Conservation (phyloP, 177 flowering plant species). For the Vitis hybrid region DNA sequence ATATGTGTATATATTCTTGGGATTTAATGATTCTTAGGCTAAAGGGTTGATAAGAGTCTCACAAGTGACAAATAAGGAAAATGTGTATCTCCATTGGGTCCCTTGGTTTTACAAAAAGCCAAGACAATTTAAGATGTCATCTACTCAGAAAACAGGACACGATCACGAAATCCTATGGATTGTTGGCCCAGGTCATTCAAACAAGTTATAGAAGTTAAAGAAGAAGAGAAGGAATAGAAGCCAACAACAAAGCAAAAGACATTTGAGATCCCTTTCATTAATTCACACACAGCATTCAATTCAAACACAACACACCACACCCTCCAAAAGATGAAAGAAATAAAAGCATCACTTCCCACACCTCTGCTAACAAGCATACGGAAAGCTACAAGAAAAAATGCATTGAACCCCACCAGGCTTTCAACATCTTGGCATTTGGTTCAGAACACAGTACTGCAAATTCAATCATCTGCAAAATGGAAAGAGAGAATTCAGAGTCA, state of each 20-base stretch:
- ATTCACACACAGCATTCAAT: background rate
- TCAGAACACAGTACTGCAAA: too few species aligned
- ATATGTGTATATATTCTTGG: too few species aligned
- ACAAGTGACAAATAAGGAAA: too few species aligned
- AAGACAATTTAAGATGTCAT: background rate
- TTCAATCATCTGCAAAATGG: too few species aligned
- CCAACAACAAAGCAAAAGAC: background rate
- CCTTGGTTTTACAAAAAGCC: background rate
- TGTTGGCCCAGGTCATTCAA: conserved; percentile 1
- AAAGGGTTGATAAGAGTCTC: background rate
- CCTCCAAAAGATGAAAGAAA: background rate
- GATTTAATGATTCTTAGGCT: background rate
- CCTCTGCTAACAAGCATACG: background rate
- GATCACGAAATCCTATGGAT: background rate
- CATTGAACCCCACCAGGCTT: background rate
- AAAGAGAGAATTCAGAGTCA: too few species aligned
- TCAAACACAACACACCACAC: background rate
- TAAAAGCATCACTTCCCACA: background rate
- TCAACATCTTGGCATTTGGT: too few species aligned
- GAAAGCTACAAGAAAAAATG: background rate
- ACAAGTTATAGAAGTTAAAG: conserved; percentile 6
- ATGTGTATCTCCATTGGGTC: too few species aligned
- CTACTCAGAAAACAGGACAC: background rate
- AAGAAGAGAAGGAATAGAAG: background rate
- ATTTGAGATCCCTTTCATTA: background rate